A percentile compares a stretch with the other conserved stretches of the same genome.
Evolutionary conservation across 495 filamentous ascomycete genomes (phyloP).

Genomic region (Filosporella fistucella): DNA sequence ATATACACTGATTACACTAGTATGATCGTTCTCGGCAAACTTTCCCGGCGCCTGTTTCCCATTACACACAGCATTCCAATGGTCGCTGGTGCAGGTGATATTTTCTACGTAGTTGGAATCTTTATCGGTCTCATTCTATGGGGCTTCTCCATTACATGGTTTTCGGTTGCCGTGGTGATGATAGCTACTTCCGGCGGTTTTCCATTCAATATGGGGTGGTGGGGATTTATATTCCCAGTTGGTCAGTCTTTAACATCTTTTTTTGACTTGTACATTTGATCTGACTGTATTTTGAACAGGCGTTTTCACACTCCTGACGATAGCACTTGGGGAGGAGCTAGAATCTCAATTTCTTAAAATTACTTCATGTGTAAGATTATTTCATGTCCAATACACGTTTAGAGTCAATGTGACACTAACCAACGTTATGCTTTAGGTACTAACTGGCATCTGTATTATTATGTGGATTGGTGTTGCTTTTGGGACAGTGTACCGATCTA

Average conservation of each 20-base stretch:
- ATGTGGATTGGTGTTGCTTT: conserved; percentile 47
- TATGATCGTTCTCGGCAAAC: conserved; percentile 51
- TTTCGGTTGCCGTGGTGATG: conserved; percentile 49
- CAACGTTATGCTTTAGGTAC: neutral
- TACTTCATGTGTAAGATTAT: conserved; percentile 36
- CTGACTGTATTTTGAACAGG: conserved; percentile 17
- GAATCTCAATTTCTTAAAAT: conserved; percentile 50
- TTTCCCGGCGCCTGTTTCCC: conserved; percentile 45
- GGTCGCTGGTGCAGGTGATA: conserved; percentile 36
- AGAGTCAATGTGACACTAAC: neutral
- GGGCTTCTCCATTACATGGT: conserved; percentile 59
- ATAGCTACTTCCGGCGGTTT: conserved; percentile 41
- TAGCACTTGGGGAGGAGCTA: conserved; percentile 42
- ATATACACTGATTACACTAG: neutral
- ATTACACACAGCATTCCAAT: conserved; percentile 38
- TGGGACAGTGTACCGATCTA: conserved; percentile 37
- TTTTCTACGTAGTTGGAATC: conserved; percentile 50
- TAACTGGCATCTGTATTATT: conserved; percentile 31
- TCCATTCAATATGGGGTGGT: conserved; percentile 67
- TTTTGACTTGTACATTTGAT: too few relatives aligned
- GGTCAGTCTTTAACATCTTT: conserved; percentile 16
- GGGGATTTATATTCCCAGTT: conserved; percentile 61
- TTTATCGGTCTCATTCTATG: conserved; percentile 51
- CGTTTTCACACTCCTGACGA: conserved; percentile 48
- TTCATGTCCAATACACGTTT: neutral